A percentile compares a stretch with the other conserved stretches of the same genome.
phyloP scores from a whole-genome alignment of 768 basidiomycete genomes.

The Hericium rajendrae region DNA sequence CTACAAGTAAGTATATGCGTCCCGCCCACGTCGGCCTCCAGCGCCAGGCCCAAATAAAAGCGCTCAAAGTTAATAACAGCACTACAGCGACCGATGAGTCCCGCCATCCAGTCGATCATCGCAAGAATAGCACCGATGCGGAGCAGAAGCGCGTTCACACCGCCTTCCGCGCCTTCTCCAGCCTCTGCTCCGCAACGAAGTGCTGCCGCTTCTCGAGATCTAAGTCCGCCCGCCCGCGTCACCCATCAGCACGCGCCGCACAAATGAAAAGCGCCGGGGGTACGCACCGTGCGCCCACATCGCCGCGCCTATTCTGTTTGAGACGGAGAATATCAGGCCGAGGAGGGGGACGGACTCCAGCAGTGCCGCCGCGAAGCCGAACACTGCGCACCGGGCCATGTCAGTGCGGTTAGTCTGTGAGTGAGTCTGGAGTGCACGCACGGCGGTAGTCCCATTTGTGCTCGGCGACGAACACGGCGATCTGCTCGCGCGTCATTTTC shows the following conservation, averaged over 20 bases:
- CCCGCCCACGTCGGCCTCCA: too few species aligned
- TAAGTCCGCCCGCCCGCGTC: conserved; percentile 14
- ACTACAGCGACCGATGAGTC: too few species aligned
- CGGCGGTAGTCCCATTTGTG: conserved; percentile 83
- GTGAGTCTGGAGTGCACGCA: conserved; percentile 22
- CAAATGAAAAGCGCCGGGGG: background rate
- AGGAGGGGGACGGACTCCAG: conserved; percentile 76
- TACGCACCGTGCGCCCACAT: conserved; percentile 83
- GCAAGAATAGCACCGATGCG: too few species aligned
- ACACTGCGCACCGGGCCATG: conserved; percentile 35
- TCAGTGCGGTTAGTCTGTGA: background rate
- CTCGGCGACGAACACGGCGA: conserved; percentile 76
- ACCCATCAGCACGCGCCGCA: background rate
- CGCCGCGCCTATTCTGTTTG: conserved; percentile 83
- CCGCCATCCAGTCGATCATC: too few species aligned
- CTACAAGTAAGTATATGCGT: too few species aligned
- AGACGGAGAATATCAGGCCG: conserved; percentile 74
- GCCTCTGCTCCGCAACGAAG: conserved; percentile 29
- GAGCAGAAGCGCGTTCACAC: too few species aligned
- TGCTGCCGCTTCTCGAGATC: conserved; percentile 56
- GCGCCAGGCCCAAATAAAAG: too few species aligned
- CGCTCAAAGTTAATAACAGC: too few species aligned
- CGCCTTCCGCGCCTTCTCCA: background rate
- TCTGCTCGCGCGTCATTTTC: conserved; percentile 63
- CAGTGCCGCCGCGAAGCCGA: conserved; percentile 78